These are phyloP conservation scores for Fennellomyces sp. DNA, from an alignment of 371 early-diverging fungal species.

Conservation along the genomic window DNA sequence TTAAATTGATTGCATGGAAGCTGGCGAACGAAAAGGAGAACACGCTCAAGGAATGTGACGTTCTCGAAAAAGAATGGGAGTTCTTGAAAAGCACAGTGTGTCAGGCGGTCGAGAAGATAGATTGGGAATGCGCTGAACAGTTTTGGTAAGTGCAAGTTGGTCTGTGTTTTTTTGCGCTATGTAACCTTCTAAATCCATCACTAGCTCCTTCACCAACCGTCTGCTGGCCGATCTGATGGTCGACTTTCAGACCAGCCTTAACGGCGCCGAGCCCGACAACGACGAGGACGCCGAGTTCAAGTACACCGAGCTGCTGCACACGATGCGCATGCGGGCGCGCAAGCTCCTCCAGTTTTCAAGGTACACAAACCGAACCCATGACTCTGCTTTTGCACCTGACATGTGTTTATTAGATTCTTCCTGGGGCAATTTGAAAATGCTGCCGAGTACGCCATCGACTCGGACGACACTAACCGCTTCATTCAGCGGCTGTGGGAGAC, in stretches of 20 bases:
- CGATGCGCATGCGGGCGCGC: constrained; percentile 64
- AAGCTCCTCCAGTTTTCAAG: constrained; percentile 65
- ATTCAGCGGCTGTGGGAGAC: constrained; percentile 63
- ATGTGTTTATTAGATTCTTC: constrained; percentile 52
- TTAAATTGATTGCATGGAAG: constrained; percentile 76
- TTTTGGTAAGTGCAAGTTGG: constrained; percentile 61
- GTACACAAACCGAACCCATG: constrained; percentile 22
- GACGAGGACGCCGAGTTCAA: constrained; percentile 47
- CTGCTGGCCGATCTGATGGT: constrained; percentile 46
- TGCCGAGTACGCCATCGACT: constrained; percentile 70
- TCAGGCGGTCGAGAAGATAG: constrained; percentile 69
- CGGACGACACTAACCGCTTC: constrained; percentile 46
- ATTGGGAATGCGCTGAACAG: constrained; percentile 74
- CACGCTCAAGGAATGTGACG: constrained; percentile 73
- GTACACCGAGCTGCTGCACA: constrained; percentile 65
- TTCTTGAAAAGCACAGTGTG: constrained; percentile 66
- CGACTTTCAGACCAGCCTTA: constrained; percentile 44
- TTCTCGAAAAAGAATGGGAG: constrained; percentile 84
- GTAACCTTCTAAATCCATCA: neutral
- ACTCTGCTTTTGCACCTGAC: neutral
- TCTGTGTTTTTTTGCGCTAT: neutral
- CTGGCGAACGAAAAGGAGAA: constrained; percentile 56
- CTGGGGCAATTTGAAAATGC: constrained; percentile 73
- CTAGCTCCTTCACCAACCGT: constrained; percentile 43
- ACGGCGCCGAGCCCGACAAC: constrained; percentile 7